Evolutionary conservation across 1,139 yeast species (phyloP), one percentile per base, ranked within the genome.

Genomic region (Candida albicans): DNA sequence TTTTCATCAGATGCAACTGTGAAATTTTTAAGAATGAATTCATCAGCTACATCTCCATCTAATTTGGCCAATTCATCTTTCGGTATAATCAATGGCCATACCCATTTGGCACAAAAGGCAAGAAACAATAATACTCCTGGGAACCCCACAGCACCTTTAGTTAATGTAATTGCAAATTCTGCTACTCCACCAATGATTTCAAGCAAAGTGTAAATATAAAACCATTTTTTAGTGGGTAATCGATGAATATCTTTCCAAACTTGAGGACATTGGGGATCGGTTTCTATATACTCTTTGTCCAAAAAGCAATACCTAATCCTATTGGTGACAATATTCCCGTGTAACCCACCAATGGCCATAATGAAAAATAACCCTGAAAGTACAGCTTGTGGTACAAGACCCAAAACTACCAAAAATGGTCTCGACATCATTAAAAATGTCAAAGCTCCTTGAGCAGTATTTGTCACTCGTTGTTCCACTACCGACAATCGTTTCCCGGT

Each of bases 71-170:
- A 65, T 44, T 87, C 89, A 1, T 79, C 81, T 33, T 58, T 52
- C 0, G 89, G 83, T 44, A 91, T 85, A 7, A 86, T 58, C 43
- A 62, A 61, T 0, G 88, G 89, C 69, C 93, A 83, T 0, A 88
- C 78, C 57, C 90, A 70, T 30, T 79, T 79, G 45, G 88, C 88
- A 42, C 89, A 76, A 15, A 74, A 57, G 39, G 93, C 75, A 50
- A 72, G 71, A 42, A 71, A 61, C 55, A 74, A 52, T 42, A 93
- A 67, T 0, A 91, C 89, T 1, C 89, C 87, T 0, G 99, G 99
- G 57, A 93, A 93, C 2, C 96, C 98, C 32, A 93, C 90, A 0
- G 99, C 98, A 0, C 93, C 98, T 47, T 76, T 81, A 0, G 96
- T 87, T 58, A 85, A 80, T 0, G 96, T 87, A 32, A 93, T 90